Evolutionary conservation across 2,329 filamentous ascomycete species (phyloP).

Genomic region (Colletotrichum sp.): DNA sequence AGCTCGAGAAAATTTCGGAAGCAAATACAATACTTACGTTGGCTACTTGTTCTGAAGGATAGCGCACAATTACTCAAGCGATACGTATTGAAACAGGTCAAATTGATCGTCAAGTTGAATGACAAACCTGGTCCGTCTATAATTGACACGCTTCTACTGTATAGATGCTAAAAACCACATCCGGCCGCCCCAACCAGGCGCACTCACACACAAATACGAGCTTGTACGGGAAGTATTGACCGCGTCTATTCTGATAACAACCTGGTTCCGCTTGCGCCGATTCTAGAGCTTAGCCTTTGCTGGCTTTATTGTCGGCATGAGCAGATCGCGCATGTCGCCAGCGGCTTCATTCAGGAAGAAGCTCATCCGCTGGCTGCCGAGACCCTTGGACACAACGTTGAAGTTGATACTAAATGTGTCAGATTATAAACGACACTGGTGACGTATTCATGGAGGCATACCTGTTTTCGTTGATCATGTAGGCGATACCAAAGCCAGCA

Average conservation of each 20-base stretch:
- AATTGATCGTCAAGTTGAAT: neutral
- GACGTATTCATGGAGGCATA: slow-evolving; percentile 35
- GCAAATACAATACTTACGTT: neutral
- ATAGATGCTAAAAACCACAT: neutral
- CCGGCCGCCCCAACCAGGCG: neutral
- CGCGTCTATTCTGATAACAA: neutral
- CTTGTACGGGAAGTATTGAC: neutral
- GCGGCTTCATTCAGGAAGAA: slow-evolving; percentile 96
- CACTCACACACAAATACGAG: neutral
- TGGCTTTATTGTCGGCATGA: slow-evolving; percentile 78
- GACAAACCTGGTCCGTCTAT: slow-evolving; percentile 1
- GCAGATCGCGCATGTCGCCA: slow-evolving; percentile 83
- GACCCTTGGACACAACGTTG: slow-evolving; percentile 93
- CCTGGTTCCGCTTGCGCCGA: neutral
- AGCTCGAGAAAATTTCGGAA: neutral
- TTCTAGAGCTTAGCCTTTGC: slow-evolving; percentile 87
- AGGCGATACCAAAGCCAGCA: slow-evolving; percentile 94
- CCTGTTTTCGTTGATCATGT: slow-evolving; percentile 99
- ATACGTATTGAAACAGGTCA: neutral
- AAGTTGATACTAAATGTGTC: slow-evolving; percentile 78
- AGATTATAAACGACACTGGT: neutral
- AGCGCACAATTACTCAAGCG: neutral
- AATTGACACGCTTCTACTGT: slow-evolving; percentile 7
- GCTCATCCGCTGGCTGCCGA: slow-evolving; percentile 92
- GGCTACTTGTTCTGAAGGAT: neutral